Base-by-base conservation (phyloP, 805 yeast species). In the Yamadazyma sp. region DNA sequence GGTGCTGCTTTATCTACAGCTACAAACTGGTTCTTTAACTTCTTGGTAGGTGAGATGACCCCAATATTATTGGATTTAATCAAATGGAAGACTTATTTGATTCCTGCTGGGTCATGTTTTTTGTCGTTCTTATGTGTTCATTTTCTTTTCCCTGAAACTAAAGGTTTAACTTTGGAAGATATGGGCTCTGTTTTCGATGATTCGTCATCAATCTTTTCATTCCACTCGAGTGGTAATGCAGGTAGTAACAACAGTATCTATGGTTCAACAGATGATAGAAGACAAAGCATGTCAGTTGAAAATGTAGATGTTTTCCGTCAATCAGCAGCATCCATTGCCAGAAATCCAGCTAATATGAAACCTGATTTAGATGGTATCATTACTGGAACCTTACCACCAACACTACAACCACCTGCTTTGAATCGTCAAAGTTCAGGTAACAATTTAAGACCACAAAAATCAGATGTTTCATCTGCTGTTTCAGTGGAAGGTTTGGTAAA, bases 1-100 rank as follows among this genome's bases (percentile, higher is more conserved):
- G 95, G 96, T 39, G 94, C 95, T 0, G 86, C 95, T 2, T 65
- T 86, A 43, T 82, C 95, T 0, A 88, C 96, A 1, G 95, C 96
- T 1, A 76, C 95, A 4, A 89, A 88, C 56, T 88, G 97, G 97
- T 73, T 86, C 5, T 88, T 86, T 66, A 88, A 88, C 61, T 89
- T 87, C 68, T 62, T 89, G 23, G 96, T 88, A 18, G 96, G 97
- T 9, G 93, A 86, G 59, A 75, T 84, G 76, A 86, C 95, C 0
- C 97, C 97, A 2, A 75, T 87, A 17, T 69, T 88, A 38, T 81
- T 87, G 51, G 95, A 82, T 48, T 36, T 61, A 5, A 84, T 88
- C 48, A 69, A 74, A 20, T 89, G 95, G 95, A 70, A 80, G 40
- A 69, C 93, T 35, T 88, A 89, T 56, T 60, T 89, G 45, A 73